Evolutionary conservation across 805 yeast genomes (phyloP), one percentile per base, ranked within the genome.

Genomic region (Starmerella vitae): DNA sequence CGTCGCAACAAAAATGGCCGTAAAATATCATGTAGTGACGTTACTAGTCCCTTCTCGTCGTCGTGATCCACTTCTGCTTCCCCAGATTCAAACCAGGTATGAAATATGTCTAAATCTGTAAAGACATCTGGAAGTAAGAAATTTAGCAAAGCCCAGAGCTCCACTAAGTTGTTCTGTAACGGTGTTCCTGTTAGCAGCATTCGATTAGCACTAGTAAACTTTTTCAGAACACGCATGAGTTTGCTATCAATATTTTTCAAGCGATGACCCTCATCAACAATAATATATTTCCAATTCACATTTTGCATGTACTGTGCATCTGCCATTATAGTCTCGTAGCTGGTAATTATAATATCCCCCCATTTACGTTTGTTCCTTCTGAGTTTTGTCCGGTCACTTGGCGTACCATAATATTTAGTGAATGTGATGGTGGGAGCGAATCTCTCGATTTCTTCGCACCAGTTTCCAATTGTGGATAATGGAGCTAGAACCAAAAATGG

Each of bases 401-500:
- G 78, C 13, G 62, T 32, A 2, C 93, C 94, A 37, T 70, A 66
- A 56, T 82, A 85, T 15, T 47, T 42, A 27, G 73, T 68, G 1
- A 71, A 76, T 2, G 72, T 70, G 4, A 86, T 52, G 2, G 59
- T 50, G 0, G 96, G 96, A 0, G 94, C 77, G 61, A 84, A 85
- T 42, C 61, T 69, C 14, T 58, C 52, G 42, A 91, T 66, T 57
- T 88, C 97, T 36, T 61, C 65, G 10, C 67, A 61, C 98, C 98
- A 88, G 52, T 85, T 86, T 12, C 79, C 73, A 1, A 86, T 69
- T 0, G 95, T 86, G 2, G 94, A 81, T 0, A 96, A 74, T 1
- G 99, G 99, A 7, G 88, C 97, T 20, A 91, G 86, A 20, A 91
- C 78, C 40, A 91, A 63, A 66, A 91, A 96, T 1, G 95, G 95